Conservation (phyloP, 2,329 filamentous ascomycete species). For the Cladorrhinum sp. region DNA sequence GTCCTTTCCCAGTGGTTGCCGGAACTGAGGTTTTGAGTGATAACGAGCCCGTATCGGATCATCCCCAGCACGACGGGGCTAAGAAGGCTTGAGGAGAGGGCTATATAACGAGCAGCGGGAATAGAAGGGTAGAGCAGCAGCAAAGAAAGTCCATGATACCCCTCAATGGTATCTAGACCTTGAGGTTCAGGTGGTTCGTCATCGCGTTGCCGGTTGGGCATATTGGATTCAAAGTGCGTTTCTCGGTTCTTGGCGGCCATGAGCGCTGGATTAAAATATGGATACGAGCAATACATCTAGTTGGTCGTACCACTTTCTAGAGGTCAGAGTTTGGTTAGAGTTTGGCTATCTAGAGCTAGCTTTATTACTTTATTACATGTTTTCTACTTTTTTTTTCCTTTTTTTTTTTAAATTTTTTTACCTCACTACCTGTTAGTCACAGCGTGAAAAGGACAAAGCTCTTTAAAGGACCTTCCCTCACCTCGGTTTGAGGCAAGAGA, state of each 20-base stretch:
- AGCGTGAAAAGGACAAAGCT: too few relatives aligned
- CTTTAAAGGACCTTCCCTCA: too few relatives aligned
- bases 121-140: not conserved
- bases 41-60: constrained; percentile 37
- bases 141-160: not conserved
- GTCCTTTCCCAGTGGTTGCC: constrained; percentile 62
- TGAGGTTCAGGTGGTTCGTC: not conserved
- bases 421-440: too few relatives aligned
- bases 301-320: too few relatives aligned
- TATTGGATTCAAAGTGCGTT: not conserved
- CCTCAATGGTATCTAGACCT: not conserved
- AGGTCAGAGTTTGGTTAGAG: too few relatives aligned
- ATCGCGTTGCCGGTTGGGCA: not conserved
- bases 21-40: constrained; percentile 54
- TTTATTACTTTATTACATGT: too few relatives aligned
- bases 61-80: constrained; percentile 18
- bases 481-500: too few relatives aligned
- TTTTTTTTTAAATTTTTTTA: too few relatives aligned
- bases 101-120: not conserved
- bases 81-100: not conserved
- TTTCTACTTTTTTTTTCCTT: too few relatives aligned
- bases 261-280: not conserved
- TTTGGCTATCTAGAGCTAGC: too few relatives aligned
- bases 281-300: not conserved
- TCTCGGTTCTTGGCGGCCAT: not conserved